Percentiles rank a stretch among this genome's conserved stretches.
Evolutionary conservation across 345 rosid genomes (phyloP).

Genomic region (Microcos paniculata): DNA sequence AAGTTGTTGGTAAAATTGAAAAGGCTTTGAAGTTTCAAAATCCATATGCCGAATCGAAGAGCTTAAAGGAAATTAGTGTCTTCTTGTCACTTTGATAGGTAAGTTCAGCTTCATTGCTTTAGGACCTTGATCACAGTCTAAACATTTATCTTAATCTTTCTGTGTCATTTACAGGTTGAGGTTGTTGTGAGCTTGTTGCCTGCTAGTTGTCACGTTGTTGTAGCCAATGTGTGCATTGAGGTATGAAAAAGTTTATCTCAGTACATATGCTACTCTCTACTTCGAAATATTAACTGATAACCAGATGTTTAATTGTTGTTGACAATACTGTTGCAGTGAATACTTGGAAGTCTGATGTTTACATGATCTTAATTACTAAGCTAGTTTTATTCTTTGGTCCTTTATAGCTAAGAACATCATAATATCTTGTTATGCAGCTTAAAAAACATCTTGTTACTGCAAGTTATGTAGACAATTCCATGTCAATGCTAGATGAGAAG

Average conservation of each 20-base stretch:
- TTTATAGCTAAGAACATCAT: slow-evolving; percentile 1
- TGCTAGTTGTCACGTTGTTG: slow-evolving; percentile 58
- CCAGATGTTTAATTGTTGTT: background rate
- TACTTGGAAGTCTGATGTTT: background rate
- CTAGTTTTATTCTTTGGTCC: background rate
- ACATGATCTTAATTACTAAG: background rate
- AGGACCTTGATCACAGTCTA: background rate
- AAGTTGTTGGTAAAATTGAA: background rate
- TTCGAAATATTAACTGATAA: background rate
- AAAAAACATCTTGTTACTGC: slow-evolving; percentile 94
- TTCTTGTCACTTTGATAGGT: background rate
- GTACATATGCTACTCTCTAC: too few species aligned
- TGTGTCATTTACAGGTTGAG: slow-evolving; percentile 60
- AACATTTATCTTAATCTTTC: background rate
- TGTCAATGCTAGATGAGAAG: slow-evolving; percentile 58
- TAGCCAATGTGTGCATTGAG: slow-evolving; percentile 83
- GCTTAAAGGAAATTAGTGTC: too few species aligned
- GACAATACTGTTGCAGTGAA: background rate
- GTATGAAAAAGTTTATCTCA: slow-evolving; percentile 31
- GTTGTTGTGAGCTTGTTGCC: slow-evolving; percentile 88
- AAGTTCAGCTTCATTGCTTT: background rate
- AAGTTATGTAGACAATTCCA: slow-evolving; percentile 81
- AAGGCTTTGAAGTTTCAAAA: background rate
- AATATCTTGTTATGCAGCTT: slow-evolving; percentile 44
- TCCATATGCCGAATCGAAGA: too few species aligned